Evolutionary conservation across 2,329 filamentous ascomycete species (phyloP).

Genomic region (Apiospora sp.): DNA sequence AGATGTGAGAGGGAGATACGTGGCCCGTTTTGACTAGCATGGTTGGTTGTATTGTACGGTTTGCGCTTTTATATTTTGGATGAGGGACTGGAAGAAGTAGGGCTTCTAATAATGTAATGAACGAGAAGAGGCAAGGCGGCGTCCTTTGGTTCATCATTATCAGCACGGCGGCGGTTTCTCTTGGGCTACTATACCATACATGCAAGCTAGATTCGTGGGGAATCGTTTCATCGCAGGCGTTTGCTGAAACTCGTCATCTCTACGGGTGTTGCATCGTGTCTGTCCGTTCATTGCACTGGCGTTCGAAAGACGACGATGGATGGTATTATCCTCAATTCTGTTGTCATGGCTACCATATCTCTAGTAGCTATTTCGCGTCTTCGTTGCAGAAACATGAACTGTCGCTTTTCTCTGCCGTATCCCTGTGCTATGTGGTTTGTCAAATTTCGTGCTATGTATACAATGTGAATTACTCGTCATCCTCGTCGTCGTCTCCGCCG

Average conservation of each 20-base stretch:
- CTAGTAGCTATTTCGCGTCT: background rate
- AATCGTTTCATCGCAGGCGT: background rate
- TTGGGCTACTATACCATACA: background rate
- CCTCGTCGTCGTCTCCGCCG: conserved; percentile 45
- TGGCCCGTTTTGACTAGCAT: background rate
- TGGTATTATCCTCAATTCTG: conserved; percentile 11
- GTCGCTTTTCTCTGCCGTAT: background rate
- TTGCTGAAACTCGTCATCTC: background rate
- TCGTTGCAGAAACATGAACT: background rate
- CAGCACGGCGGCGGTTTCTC: background rate
- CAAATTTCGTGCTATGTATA: conserved; percentile 19
- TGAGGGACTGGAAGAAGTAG: background rate
- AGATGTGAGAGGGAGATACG: background rate
- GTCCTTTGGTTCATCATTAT: background rate
- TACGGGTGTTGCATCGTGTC: background rate
- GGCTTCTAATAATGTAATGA: background rate
- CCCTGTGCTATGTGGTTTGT: conserved; percentile 5
- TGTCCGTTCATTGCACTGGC: background rate
- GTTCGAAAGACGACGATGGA: background rate
- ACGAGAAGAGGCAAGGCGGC: background rate
- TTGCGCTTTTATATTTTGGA: background rate
- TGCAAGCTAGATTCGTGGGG: background rate
- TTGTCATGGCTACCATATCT: background rate
- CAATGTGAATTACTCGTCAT: conserved; percentile 14
- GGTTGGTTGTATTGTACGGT: background rate